These are phyloP conservation scores for Anastatica hierochuntica DNA, from an alignment of 345 rosid species.

Conservation along the genomic window DNA sequence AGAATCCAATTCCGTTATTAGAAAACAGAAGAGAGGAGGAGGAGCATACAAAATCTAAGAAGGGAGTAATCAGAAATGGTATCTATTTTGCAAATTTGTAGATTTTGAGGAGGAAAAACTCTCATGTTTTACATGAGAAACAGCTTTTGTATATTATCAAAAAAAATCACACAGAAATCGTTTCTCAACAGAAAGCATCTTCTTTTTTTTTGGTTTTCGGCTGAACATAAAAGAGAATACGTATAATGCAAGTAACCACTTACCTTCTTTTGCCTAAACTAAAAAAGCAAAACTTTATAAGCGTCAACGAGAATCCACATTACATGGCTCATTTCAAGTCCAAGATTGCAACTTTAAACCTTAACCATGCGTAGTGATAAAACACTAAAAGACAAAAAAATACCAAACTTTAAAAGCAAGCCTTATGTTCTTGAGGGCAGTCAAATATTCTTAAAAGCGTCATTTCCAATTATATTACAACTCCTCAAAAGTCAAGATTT, in stretches of 20 bases:
- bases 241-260: slow-evolving; percentile 24
- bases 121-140: slow-evolving; percentile 19
- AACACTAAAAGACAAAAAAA: slow-evolving; percentile 6
- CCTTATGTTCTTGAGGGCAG: background rate
- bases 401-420: slow-evolving; percentile 18
- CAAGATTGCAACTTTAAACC: slow-evolving; percentile 15
- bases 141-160: background rate
- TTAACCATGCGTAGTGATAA: slow-evolving; percentile 16
- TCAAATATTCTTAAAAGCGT: slow-evolving; percentile 16
- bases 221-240: slow-evolving; percentile 20
- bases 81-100: background rate
- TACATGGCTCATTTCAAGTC: slow-evolving; percentile 17
- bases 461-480: too few species aligned
- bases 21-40: too few species aligned
- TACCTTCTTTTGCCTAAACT: slow-evolving; percentile 9
- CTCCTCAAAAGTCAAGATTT: too few species aligned
- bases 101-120: background rate
- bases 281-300: slow-evolving; percentile 9
- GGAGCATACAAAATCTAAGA: background rate
- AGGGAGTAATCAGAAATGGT: background rate
- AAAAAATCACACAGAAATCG: slow-evolving; percentile 19
- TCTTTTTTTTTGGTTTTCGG: background rate
- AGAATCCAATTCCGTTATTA: too few species aligned
- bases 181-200: slow-evolving; percentile 31
- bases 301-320: slow-evolving; percentile 27